Conservation (phyloP, 768 basidiomycete genomes). For the Holtermannia corniformis region DNA sequence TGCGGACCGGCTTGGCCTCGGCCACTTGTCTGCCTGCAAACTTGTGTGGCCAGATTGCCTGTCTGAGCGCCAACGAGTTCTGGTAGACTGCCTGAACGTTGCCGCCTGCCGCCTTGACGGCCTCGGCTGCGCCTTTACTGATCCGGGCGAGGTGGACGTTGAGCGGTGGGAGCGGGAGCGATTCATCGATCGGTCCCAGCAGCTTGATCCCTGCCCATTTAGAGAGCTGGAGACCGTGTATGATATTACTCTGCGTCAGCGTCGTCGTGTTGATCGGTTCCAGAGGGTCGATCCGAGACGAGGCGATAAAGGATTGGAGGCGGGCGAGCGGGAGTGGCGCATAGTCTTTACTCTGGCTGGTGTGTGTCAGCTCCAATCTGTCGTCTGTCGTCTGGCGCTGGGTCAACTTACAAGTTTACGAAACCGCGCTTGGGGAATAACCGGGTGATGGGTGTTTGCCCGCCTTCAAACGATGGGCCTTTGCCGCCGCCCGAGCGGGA, state of each 20-base stretch:
- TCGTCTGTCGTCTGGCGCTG: too few species aligned
- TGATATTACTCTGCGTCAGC: slow-evolving; percentile 70
- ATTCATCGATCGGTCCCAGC: slow-evolving; percentile 50
- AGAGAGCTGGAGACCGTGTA: slow-evolving; percentile 74
- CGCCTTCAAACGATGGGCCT: slow-evolving; percentile 83
- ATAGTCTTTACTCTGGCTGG: slow-evolving; percentile 58
- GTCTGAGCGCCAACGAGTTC: slow-evolving; percentile 72
- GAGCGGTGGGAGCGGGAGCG: slow-evolving; percentile 48
- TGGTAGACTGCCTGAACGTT: slow-evolving; percentile 83
- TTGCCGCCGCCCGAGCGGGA: slow-evolving; percentile 82
- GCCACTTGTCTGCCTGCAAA: slow-evolving; percentile 57
- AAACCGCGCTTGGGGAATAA: slow-evolving; percentile 91
- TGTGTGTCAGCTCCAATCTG: slow-evolving; percentile 34
- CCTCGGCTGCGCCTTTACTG: slow-evolving; percentile 72
- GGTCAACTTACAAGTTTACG: slow-evolving; percentile 76
- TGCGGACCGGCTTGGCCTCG: slow-evolving; percentile 72
- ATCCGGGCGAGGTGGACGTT: slow-evolving; percentile 76
- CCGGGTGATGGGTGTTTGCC: slow-evolving; percentile 86
- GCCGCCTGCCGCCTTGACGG: slow-evolving; percentile 73
- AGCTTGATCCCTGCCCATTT: slow-evolving; percentile 74
- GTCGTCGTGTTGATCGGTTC: slow-evolving; percentile 81
- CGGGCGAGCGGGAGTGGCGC: slow-evolving; percentile 78
- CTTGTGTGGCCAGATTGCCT: slow-evolving; percentile 39
- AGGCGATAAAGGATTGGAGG: slow-evolving; percentile 82
- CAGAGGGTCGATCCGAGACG: slow-evolving; percentile 66